A percentile compares a stretch with the other conserved stretches of the same genome.
Evolutionary conservation across 495 filamentous ascomycete species (phyloP).

Genomic region (Gamarada debralockiae): DNA sequence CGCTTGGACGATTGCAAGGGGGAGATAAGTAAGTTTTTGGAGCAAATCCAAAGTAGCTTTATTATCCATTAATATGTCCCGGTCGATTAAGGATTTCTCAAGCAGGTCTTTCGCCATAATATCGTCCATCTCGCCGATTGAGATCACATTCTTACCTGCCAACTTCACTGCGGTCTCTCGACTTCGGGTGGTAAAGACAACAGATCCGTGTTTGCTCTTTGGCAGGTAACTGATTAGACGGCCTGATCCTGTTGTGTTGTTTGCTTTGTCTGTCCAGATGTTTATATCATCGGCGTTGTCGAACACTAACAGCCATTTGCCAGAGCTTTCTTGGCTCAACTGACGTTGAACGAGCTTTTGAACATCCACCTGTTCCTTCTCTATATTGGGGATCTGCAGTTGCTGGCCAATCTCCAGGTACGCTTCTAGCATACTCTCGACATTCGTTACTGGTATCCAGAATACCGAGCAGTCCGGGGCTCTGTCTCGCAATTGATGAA

Average conservation of each 20-base stretch:
- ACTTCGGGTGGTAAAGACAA: constrained; percentile 26
- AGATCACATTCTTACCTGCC: constrained; percentile 7
- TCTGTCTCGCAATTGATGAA: background rate
- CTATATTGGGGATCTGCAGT: background rate
- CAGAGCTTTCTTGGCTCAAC: constrained; percentile 3
- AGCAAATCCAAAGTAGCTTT: constrained; percentile 5
- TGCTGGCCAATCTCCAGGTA: background rate
- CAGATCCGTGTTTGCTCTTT: constrained; percentile 5
- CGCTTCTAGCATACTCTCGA: background rate
- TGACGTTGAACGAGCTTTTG: background rate
- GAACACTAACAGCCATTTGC: constrained; percentile 41
- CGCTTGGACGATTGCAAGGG: constrained; percentile 44
- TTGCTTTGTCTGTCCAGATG: constrained; percentile 23
- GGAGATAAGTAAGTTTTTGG: constrained; percentile 26
- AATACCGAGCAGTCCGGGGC: background rate
- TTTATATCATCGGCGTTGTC: constrained; percentile 49
- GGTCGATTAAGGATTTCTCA: background rate
- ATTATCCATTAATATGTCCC: constrained; percentile 5
- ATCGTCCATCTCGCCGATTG: constrained; percentile 6
- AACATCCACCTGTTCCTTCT: background rate
- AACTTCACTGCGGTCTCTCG: constrained; percentile 21
- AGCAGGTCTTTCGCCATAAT: background rate
- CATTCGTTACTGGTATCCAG: background rate
- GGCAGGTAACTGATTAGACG: constrained; percentile 10
- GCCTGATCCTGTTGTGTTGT: constrained; percentile 12